A percentile compares a stretch with the other conserved stretches of the same genome.
These are phyloP conservation scores for Quercus alba DNA, from an alignment of 306 rosid genomes.

Conservation along the genomic window DNA sequence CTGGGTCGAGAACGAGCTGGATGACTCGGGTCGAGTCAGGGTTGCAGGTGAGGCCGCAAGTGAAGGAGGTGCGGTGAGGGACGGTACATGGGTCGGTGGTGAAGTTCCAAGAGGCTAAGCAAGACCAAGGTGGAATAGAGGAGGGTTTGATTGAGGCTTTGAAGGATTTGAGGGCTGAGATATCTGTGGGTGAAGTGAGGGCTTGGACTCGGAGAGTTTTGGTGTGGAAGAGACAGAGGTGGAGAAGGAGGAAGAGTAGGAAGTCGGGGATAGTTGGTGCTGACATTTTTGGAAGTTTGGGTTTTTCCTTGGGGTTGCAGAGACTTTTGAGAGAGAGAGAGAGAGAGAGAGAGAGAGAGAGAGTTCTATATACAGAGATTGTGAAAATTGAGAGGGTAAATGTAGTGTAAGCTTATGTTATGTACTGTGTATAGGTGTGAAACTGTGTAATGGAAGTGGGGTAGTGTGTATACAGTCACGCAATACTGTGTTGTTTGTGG, in stretches of 20 bases:
- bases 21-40: conserved; percentile 51
- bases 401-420: background rate
- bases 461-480: background rate
- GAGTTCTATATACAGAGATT: background rate
- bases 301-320: background rate
- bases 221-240: conserved; percentile 6
- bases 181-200: conserved; percentile 55
- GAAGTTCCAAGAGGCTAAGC: conserved; percentile 90
- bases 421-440: background rate
- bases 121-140: conserved; percentile 66
- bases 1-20: conserved; percentile 88
- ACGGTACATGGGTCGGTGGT: conserved; percentile 65
- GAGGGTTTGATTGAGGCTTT: conserved; percentile 65
- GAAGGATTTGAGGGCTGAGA: conserved; percentile 75
- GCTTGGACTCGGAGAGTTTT: conserved; percentile 18
- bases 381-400: background rate
- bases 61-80: conserved; percentile 75
- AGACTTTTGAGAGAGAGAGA: background rate
- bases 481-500: background rate
- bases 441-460: background rate
- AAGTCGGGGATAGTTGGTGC: conserved; percentile 6
- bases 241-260: conserved; percentile 1
- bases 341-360: background rate
- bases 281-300: conserved; percentile 18
- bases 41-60: conserved; percentile 76